These are phyloP conservation scores for Mucor velutinosus DNA, from an alignment of 371 early-diverging fungal species.

Conservation along the genomic window DNA sequence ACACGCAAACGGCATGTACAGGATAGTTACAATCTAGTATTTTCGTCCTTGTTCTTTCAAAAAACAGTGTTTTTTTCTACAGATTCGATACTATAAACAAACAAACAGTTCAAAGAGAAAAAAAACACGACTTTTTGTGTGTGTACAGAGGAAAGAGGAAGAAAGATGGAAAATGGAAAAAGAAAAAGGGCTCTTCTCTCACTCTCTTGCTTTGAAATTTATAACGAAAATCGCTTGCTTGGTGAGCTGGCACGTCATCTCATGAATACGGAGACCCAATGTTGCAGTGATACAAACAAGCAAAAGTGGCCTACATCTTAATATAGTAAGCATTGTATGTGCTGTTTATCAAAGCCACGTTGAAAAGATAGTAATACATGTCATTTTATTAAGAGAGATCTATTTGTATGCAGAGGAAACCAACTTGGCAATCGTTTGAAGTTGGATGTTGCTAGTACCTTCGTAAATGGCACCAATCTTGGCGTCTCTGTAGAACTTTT, in stretches of 20 bases:
- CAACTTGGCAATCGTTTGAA: conserved; percentile 95
- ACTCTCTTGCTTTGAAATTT: not conserved
- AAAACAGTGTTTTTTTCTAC: not conserved
- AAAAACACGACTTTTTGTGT: conserved; percentile 1
- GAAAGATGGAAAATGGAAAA: not conserved
- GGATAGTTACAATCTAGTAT: not conserved
- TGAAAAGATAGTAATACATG: not conserved
- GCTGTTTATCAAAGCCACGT: not conserved
- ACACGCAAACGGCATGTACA: not conserved
- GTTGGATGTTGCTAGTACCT: conserved; percentile 95
- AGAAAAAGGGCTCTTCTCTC: not conserved
- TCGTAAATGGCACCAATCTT: conserved; percentile 92
- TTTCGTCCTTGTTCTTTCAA: not conserved
- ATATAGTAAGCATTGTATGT: not conserved
- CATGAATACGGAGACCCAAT: not conserved
- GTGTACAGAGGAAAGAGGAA: not conserved
- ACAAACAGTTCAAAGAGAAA: not conserved
- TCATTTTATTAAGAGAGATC: not conserved
- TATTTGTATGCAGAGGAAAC: conserved; percentile 69
- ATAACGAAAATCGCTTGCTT: not conserved
- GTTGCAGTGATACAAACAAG: not conserved
- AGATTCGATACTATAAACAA: conserved; percentile 1
- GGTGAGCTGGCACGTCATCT: not conserved
- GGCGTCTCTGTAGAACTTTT: conserved; percentile 97
- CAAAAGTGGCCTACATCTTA: not conserved